These are phyloP conservation scores for Veloboletus limbatus DNA, from an alignment of 1,284 basidiomycete genomes.

Conservation along the genomic window DNA sequence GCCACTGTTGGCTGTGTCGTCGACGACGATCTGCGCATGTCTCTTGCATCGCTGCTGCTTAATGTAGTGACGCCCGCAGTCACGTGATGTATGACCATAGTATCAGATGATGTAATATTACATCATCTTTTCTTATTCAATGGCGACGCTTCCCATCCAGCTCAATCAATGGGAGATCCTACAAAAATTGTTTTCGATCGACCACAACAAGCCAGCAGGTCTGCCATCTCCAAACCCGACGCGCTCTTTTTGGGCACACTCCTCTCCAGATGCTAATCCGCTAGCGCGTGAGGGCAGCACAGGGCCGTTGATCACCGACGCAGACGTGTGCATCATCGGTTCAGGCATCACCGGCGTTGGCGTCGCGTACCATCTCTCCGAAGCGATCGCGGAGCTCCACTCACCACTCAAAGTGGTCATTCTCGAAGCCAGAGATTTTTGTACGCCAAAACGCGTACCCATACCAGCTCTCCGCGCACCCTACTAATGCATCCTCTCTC, in stretches of 20 bases:
- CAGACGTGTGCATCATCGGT: conserved; percentile 75
- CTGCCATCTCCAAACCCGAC: conserved; percentile 62
- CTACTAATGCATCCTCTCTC: not conserved
- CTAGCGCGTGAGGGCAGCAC: conserved; percentile 61
- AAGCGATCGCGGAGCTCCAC: conserved; percentile 30
- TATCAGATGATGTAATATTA: no score
- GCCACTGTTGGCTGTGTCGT: no score
- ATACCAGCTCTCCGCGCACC: not conserved
- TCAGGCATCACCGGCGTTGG: conserved; percentile 76
- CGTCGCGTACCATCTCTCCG: conserved; percentile 65
- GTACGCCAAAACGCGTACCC: conserved; percentile 42
- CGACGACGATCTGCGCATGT: no score
- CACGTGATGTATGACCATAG: no score
- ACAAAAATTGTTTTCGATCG: conserved; percentile 5
- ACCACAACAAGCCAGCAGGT: conserved; percentile 14
- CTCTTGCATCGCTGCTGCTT: no score
- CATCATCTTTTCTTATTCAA: no score
- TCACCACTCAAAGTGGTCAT: conserved; percentile 49
- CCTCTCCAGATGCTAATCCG: conserved; percentile 55
- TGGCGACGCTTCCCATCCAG: no score
- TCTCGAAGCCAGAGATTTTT: conserved; percentile 76
- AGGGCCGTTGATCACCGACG: conserved; percentile 51
- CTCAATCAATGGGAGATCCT: conserved; percentile 3
- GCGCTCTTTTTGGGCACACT: conserved; percentile 66
- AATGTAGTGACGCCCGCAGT: no score